A percentile compares a stretch with the other conserved stretches of the same genome.
These are phyloP conservation scores for Ophiocordyceps camponoti-floridani DNA, from an alignment of 2,329 filamentous ascomycete genomes.

Conservation along the genomic window DNA sequence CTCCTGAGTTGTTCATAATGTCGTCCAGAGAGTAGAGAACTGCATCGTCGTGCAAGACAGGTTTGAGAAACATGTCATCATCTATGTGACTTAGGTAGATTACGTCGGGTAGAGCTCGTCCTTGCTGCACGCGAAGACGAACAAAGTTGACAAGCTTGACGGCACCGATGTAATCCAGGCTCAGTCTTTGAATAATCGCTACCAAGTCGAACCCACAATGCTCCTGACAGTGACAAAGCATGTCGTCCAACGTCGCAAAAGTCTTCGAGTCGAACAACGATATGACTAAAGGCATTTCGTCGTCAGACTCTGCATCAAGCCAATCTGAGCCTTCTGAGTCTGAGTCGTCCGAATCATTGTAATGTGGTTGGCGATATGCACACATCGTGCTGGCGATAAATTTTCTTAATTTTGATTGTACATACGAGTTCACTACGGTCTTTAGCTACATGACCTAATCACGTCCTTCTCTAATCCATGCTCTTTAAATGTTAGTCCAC, in stretches of 20 bases:
- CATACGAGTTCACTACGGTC: too few relatives aligned
- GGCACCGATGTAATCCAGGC: constrained; percentile 53
- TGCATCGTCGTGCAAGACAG: constrained; percentile 76
- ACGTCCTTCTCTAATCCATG: too few relatives aligned
- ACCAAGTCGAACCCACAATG: constrained; percentile 50
- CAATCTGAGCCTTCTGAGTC: constrained; percentile 16
- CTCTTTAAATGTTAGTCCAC: too few relatives aligned
- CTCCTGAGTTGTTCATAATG: constrained; percentile 6
- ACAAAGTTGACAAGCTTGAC: constrained; percentile 63
- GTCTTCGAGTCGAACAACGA: constrained; percentile 51
- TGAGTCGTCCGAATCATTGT: not conserved
- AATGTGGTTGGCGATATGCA: too few relatives aligned
- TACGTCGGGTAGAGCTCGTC: constrained; percentile 30
- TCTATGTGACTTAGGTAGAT: constrained; percentile 45
- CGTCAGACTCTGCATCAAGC: constrained; percentile 41
- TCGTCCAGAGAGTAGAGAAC: constrained; percentile 80
- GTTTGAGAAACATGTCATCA: constrained; percentile 69
- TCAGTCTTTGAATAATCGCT: constrained; percentile 34
- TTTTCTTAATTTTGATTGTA: too few relatives aligned
- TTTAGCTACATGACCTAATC: too few relatives aligned
- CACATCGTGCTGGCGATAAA: too few relatives aligned
- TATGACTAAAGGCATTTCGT: constrained; percentile 41
- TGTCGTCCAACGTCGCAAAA: constrained; percentile 43
- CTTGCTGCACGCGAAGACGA: constrained; percentile 26
- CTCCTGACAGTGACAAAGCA: constrained; percentile 52